phyloP scores from a whole-genome alignment of 2,329 filamentous ascomycete genomes.

The Pleomassaria siparia region DNA sequence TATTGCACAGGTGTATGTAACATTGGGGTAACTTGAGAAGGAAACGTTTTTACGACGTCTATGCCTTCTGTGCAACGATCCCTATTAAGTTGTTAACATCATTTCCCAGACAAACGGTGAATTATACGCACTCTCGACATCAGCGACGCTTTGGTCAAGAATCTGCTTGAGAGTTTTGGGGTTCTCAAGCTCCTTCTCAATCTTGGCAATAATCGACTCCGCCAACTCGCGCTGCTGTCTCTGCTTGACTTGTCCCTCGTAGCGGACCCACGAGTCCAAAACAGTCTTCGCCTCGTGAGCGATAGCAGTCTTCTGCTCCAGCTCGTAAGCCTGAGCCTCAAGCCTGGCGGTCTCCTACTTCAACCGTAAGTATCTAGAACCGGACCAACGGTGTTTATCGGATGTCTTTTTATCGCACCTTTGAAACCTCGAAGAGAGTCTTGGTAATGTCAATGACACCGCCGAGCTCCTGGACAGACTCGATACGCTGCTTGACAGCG shows the following conservation, averaged over 20 bases:
- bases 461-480: slow-evolving; percentile 90
- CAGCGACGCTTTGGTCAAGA: slow-evolving; percentile 90
- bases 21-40: slow-evolving; percentile 34
- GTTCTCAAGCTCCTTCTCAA: slow-evolving; percentile 98
- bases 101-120: too few species aligned
- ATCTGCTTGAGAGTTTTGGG: slow-evolving; percentile 97
- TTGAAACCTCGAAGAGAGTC: slow-evolving; percentile 94
- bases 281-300: slow-evolving; percentile 92
- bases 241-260: slow-evolving; percentile 98
- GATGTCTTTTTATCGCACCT: slow-evolving; percentile 63
- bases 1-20: slow-evolving; percentile 47
- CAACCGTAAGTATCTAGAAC: slow-evolving; percentile 22
- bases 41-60: slow-evolving; percentile 30
- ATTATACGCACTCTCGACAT: slow-evolving; percentile 82
- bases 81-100: slow-evolving; percentile 29
- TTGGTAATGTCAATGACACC: slow-evolving; percentile 97
- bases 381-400: slow-evolving; percentile 21
- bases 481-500: slow-evolving; percentile 92
- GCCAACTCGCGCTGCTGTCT: slow-evolving; percentile 97
- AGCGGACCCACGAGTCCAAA: slow-evolving; percentile 97
- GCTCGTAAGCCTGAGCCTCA: slow-evolving; percentile 93
- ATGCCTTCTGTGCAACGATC: slow-evolving; percentile 44
- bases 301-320: slow-evolving; percentile 93
- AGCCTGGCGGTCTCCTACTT: slow-evolving; percentile 90
- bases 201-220: slow-evolving; percentile 91